Conservation (phyloP, 2,329 filamentous ascomycete genomes). For the Monosporascus sp. region DNA sequence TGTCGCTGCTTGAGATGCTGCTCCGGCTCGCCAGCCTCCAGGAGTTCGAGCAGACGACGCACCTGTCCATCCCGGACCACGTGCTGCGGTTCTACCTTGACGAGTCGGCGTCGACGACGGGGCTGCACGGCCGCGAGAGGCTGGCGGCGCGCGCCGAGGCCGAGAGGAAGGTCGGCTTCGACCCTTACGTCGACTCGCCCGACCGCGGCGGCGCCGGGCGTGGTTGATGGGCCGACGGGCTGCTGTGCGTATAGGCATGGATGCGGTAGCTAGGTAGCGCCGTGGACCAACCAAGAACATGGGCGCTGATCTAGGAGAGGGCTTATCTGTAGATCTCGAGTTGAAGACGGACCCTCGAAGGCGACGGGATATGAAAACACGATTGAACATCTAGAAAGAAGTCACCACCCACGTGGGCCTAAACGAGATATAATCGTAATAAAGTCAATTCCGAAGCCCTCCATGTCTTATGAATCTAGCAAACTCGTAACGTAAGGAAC, state of each 20-base stretch:
- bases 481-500: no score
- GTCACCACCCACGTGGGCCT: background rate
- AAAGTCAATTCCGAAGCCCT: no score
- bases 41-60: constrained; percentile 85
- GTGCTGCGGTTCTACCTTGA: constrained; percentile 82
- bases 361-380: background rate
- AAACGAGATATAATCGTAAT: no score
- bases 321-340: background rate
- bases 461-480: no score
- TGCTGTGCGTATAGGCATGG: no score
- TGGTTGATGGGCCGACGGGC: background rate
- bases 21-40: constrained; percentile 81
- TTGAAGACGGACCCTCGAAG: background rate
- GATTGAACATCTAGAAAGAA: background rate
- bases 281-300: no score
- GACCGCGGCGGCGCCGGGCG: constrained; percentile 1
- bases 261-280: no score
- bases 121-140: constrained; percentile 40
- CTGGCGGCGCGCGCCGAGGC: constrained; percentile 41
- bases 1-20: constrained; percentile 81
- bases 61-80: constrained; percentile 86
- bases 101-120: constrained; percentile 47
- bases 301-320: background rate
- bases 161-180: constrained; percentile 47
- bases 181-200: constrained; percentile 45